phyloP scores from a whole-genome alignment of 345 rosid species.

The Gossypium mustelinum region DNA sequence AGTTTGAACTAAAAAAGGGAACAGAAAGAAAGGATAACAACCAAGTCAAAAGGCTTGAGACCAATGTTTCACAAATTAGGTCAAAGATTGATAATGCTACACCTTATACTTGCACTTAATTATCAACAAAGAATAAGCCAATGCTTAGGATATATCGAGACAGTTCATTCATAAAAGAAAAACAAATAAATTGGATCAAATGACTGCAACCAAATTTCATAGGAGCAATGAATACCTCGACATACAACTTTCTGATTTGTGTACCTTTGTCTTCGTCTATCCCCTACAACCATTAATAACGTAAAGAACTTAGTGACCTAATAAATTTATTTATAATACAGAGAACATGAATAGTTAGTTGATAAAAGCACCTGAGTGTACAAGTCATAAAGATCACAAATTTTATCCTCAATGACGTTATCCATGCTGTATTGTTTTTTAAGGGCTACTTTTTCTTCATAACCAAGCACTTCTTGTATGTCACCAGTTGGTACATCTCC shows the following conservation, averaged over 20 bases:
- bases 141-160: neutral
- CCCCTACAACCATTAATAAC: slow-evolving; percentile 27
- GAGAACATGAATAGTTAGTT: slow-evolving; percentile 7
- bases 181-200: neutral
- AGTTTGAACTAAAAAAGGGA: neutral
- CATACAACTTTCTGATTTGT: slow-evolving; percentile 36
- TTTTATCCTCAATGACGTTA: slow-evolving; percentile 32
- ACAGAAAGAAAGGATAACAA: neutral
- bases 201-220: neutral
- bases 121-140: slow-evolving; percentile 7
- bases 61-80: slow-evolving; percentile 1
- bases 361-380: slow-evolving; percentile 28
- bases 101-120: neutral
- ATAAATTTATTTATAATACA: neutral
- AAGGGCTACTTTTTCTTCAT: slow-evolving; percentile 16
- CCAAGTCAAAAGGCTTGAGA: neutral
- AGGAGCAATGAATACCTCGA: slow-evolving; percentile 25
- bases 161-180: neutral
- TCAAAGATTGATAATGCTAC: slow-evolving; percentile 9
- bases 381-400: slow-evolving; percentile 39
- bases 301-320: neutral
- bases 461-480: slow-evolving; percentile 20
- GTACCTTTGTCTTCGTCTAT: slow-evolving; percentile 42
- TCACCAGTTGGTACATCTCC: slow-evolving; percentile 17
- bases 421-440: slow-evolving; percentile 22